Percentiles rank a stretch among this genome's conserved stretches.
phyloP scores from a whole-genome alignment of 1,284 basidiomycete species.

The Pterulicium gracile region DNA sequence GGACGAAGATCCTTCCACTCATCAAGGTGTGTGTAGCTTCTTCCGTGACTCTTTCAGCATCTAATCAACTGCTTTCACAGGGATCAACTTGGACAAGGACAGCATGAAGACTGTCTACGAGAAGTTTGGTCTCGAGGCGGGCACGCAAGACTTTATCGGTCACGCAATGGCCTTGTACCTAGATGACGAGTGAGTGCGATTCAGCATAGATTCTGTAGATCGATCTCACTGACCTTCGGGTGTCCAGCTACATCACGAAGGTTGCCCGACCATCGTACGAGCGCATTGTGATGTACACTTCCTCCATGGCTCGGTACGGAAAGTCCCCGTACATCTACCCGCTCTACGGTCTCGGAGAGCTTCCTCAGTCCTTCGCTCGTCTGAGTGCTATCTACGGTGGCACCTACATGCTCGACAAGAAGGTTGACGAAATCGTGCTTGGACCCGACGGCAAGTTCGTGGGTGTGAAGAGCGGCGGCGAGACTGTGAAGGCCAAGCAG shows the following conservation, averaged over 20 bases:
- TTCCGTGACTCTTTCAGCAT: constrained; percentile 1
- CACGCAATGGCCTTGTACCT: constrained; percentile 99
- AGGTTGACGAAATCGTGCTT: constrained; percentile 85
- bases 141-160: constrained; percentile 98
- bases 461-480: constrained; percentile 83
- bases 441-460: constrained; percentile 83
- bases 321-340: constrained; percentile 99
- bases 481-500: constrained; percentile 96
- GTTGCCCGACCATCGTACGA: constrained; percentile 87
- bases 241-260: constrained; percentile 87
- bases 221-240: constrained; percentile 8
- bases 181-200: constrained; percentile 81
- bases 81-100: constrained; percentile 77
- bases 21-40: constrained; percentile 63
- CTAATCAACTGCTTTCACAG: constrained; percentile 27
- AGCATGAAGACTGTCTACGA: constrained; percentile 91
- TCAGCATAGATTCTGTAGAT: neutral
- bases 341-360: constrained; percentile 96
- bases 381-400: constrained; percentile 98
- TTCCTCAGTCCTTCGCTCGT: constrained; percentile 97
- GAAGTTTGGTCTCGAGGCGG: constrained; percentile 95
- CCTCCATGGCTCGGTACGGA: constrained; percentile 98
- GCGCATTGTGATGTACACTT: constrained; percentile 95
- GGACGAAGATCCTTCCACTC: constrained; percentile 89
- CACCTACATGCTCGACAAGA: constrained; percentile 99